Evolutionary conservation across 805 yeast genomes (phyloP), one percentile per base, ranked within the genome.

Genomic region (Schizosaccharomyces octosporus): DNA sequence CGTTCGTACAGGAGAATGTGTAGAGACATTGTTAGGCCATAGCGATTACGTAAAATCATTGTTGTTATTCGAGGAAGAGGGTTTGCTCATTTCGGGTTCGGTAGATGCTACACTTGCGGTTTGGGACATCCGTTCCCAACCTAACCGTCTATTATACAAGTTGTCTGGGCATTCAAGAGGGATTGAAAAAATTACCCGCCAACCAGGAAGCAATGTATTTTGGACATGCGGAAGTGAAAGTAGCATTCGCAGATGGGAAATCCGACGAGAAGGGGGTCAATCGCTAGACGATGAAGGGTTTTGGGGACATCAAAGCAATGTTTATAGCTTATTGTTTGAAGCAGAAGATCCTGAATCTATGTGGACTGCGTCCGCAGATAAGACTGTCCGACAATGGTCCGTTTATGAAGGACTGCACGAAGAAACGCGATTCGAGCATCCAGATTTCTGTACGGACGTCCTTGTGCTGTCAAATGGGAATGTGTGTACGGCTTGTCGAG

Each of bases 311-410:
- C 45, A 57, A 36, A n/a, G 45, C 45, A 36, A 32, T 3, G 60
- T 57, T 13, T 57, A 57, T 19, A 17, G 48, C 17, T 21, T 57
- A 19, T 6, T 36, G 42, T 57, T 57, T 57, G 60, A 57, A 19
- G 5, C 43, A 1, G 24, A 29, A 2, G 42, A 41, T 19, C 17
- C 41, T 6, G 57, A 29, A 29, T 17, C 36, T 17, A 4, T 57
- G 45, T 57, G 60, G 60, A 36, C 60, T 6, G 60, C 60, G 3
- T 57, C 60, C 2, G 60, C 60, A 21, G 60, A 57, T 36, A 29
- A 27, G 19, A 57, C 60, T 21, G 60, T 31, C 21, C 21, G 60
- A 13, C 29, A 41, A 9, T 57, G 31, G 31, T 36, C 43, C 19
- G 15, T 57, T n/a, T 36, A 36, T 21, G 21, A 29, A 19, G 29